These are phyloP conservation scores for Phaeodactylum tricornutum DNA, from an alignment of 108 stramenopile species.

Conservation along the genomic window DNA sequence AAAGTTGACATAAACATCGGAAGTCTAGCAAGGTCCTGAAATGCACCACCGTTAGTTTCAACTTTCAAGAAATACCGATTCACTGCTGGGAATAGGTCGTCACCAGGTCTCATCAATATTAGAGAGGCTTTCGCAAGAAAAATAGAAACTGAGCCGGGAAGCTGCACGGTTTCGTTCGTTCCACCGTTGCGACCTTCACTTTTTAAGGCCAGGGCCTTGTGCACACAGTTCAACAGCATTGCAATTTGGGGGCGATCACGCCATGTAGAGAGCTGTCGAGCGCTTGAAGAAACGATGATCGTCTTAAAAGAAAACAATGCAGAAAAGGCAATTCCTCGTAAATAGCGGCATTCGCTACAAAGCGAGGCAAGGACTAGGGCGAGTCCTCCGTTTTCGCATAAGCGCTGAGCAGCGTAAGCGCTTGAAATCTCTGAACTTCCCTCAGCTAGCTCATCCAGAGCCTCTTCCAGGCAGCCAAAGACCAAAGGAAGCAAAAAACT, in stretches of 20 bases:
- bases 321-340: slow-evolving; percentile 41
- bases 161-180: slow-evolving; percentile 20
- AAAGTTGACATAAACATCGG: slow-evolving; percentile 75
- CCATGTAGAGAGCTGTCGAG: slow-evolving; percentile 47
- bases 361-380: slow-evolving; percentile 45
- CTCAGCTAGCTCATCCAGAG: no score
- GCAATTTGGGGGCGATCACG: slow-evolving; percentile 63
- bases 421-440: no score
- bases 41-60: slow-evolving; percentile 62
- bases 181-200: slow-evolving; percentile 5
- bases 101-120: slow-evolving; percentile 48
- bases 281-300: slow-evolving; percentile 40
- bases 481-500: slow-evolving; percentile 61
- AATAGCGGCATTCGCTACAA: slow-evolving; percentile 38
- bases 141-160: slow-evolving; percentile 51
- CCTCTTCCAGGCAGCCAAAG: slow-evolving; percentile 15
- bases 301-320: slow-evolving; percentile 44
- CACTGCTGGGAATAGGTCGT: slow-evolving; percentile 59
- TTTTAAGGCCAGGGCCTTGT: slow-evolving; percentile 39
- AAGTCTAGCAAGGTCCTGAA: slow-evolving; percentile 60
- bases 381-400: slow-evolving; percentile 54
- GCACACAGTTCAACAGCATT: slow-evolving; percentile 71
- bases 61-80: slow-evolving; percentile 69
- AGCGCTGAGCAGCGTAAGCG: slow-evolving; percentile 23
- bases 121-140: slow-evolving; percentile 63